Evolutionary conservation across 768 basidiomycete genomes (phyloP), one percentile per base, ranked within the genome.

Genomic region (Leccinum uliginosum): DNA sequence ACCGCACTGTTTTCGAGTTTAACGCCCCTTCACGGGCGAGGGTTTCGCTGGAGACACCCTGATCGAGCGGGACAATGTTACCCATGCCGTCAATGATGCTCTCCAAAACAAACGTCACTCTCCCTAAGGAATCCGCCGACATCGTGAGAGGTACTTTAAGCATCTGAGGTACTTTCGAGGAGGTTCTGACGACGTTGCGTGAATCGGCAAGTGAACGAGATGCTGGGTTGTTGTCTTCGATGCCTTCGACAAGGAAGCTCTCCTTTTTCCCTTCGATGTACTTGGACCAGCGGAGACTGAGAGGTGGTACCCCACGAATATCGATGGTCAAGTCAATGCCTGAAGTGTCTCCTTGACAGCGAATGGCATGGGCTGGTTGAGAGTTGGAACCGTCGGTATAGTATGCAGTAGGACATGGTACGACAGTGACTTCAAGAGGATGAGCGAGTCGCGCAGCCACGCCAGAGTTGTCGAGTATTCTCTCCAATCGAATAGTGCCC

Each of bases 71-170:
- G n/a, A 91, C 76, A 11, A 81, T 67, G 65, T 98, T 97, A 15
- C 91, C 92, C 51, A 88, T 75, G 14, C 85, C 83, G 65, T 97
- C 95, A n/a, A 82, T 81, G 24, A 98, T 81, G 62, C 86, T 85
- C 64, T 95, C 89, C 24, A 97, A 76, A 11, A 82, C 79, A 65
- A 91, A 93, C 3, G 83, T 73, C 67, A 91, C 85, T 38, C 78
- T 80, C 3, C 91, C 91, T 9, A 85, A 76, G 6, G 79, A 70
- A 57, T 83, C 80, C 55, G 89, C 74, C 4, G 86, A 74, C 8
- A 91, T 75, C 1, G 80, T 80, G 55, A 93, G 74, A 19, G 91
- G 91, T 26, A 93, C 81, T 51, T 78, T 78, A 29, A 92, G 74
- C 30, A 81, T 75, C 59, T 86, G 83, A 6, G 86, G 80, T 4